phyloP scores from a whole-genome alignment of 495 filamentous ascomycete genomes.

The Aspergillus nidulans region DNA sequence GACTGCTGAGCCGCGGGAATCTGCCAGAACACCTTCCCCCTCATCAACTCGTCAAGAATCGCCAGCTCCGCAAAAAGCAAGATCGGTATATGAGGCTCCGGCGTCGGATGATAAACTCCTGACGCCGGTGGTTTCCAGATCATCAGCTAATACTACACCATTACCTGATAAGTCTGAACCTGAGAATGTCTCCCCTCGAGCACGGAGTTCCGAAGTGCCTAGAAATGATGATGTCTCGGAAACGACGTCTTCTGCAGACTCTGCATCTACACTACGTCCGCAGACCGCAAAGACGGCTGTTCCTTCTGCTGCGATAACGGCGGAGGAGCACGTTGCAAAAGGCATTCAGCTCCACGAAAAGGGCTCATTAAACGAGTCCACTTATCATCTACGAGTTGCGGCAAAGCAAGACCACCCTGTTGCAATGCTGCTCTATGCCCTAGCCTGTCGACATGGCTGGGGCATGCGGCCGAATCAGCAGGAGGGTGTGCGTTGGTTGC shows the following conservation, averaged over 20 bases:
- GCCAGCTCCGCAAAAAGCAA: constrained; percentile 31
- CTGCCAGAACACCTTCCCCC: constrained; percentile 36
- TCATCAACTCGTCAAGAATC: constrained; percentile 17
- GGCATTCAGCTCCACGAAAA: constrained; percentile 85
- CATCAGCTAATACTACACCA: not conserved
- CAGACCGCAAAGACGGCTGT: constrained; percentile 43
- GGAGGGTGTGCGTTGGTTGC: constrained; percentile 87
- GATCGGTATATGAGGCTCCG: constrained; percentile 33
- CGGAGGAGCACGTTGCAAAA: constrained; percentile 83
- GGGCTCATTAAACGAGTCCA: constrained; percentile 82
- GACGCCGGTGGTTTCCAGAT: constrained; percentile 17
- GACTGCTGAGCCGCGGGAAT: constrained; percentile 38
- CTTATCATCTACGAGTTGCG: constrained; percentile 90
- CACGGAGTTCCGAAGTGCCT: constrained; percentile 8
- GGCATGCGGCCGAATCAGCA: constrained; percentile 87
- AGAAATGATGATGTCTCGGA: constrained; percentile 38
- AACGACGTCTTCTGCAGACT: constrained; percentile 58
- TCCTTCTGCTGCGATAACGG: constrained; percentile 53
- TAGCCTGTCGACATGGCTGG: constrained; percentile 98
- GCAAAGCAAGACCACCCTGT: constrained; percentile 81
- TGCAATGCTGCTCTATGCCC: constrained; percentile 90
- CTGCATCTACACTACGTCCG: constrained; percentile 61
- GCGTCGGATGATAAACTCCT: constrained; percentile 14
- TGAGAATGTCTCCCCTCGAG: constrained; percentile 26
- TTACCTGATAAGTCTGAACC: constrained; percentile 27